A percentile compares a stretch with the other conserved stretches of the same genome.
Evolutionary conservation across 768 basidiomycete species (phyloP).

Genomic region (Dacryopinax primogenitus): DNA sequence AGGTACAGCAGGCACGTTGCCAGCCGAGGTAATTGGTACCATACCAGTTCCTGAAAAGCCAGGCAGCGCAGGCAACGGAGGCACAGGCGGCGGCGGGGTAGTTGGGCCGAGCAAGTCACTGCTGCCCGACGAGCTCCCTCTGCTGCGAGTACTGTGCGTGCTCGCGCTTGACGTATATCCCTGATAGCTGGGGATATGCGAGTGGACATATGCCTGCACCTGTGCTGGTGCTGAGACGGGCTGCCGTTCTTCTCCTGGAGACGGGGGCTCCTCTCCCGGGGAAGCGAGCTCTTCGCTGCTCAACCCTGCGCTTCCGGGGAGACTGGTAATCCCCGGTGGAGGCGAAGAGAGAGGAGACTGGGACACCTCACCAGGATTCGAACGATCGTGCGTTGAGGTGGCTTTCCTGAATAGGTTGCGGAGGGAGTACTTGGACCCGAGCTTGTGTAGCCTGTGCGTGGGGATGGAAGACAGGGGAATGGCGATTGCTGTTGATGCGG

Average conservation of each 20-base stretch:
- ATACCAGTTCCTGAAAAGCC: too few relatives aligned
- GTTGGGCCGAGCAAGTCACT: not conserved
- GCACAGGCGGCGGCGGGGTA: not conserved
- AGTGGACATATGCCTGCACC: too few relatives aligned
- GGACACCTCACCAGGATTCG: conserved; percentile 25
- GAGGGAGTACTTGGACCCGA: conserved; percentile 61
- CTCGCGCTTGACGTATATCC: too few relatives aligned
- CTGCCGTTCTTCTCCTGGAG: too few relatives aligned
- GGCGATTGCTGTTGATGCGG: conserved; percentile 9
- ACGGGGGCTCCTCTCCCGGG: not conserved
- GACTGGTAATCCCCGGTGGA: conserved; percentile 17
- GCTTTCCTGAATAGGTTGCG: conserved; percentile 60
- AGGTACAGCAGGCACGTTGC: not conserved
- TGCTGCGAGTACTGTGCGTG: not conserved
- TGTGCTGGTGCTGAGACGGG: too few relatives aligned
- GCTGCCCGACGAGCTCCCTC: conserved; percentile 2
- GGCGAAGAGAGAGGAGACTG: conserved; percentile 16
- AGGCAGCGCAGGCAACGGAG: not conserved
- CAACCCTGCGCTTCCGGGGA: conserved; percentile 3
- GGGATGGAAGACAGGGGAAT: conserved; percentile 9
- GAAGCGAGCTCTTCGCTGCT: not conserved
- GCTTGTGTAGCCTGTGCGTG: conserved; percentile 25
- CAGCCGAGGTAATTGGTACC: too few relatives aligned
- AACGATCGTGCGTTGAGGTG: conserved; percentile 32
- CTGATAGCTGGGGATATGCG: too few relatives aligned